Evolutionary conservation across 2,329 filamentous ascomycete species (phyloP).

Genomic region (Phaeophleospora eucalypticola): DNA sequence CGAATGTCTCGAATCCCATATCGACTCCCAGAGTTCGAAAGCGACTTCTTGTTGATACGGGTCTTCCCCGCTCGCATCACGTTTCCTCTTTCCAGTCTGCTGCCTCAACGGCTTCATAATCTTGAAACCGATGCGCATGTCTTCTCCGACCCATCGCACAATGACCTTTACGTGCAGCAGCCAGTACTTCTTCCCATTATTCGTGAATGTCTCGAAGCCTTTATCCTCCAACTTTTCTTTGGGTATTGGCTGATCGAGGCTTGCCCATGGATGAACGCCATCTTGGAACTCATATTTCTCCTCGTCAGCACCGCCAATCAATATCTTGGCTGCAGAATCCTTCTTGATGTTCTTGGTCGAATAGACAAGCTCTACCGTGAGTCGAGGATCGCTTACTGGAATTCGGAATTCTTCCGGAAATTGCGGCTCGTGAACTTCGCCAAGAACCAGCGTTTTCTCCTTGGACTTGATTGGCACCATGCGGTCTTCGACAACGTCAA

Average conservation of each 20-base stretch:
- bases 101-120: constrained; percentile 1
- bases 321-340: not conserved
- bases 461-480: constrained; percentile 5
- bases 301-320: not conserved
- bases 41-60: constrained; percentile 1
- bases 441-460: not conserved
- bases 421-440: not conserved
- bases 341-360: not conserved
- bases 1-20: constrained; percentile 9
- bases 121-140: constrained; percentile 7
- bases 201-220: not conserved
- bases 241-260: not conserved
- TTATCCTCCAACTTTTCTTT: not conserved
- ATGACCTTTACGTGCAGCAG: constrained; percentile 3
- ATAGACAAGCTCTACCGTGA: constrained; percentile 9
- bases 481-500: constrained; percentile 11
- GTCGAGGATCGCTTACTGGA: not conserved
- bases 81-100: not conserved
- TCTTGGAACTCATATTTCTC: not conserved
- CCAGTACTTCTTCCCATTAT: constrained; percentile 3
- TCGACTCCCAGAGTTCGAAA: constrained; percentile 3
- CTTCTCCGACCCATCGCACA: not conserved
- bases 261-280: constrained; percentile 5
- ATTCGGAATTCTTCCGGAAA: not conserved
- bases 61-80: not conserved